Conservation (phyloP, 2,329 filamentous ascomycete species). For the Aureobasidium uvarum region DNA sequence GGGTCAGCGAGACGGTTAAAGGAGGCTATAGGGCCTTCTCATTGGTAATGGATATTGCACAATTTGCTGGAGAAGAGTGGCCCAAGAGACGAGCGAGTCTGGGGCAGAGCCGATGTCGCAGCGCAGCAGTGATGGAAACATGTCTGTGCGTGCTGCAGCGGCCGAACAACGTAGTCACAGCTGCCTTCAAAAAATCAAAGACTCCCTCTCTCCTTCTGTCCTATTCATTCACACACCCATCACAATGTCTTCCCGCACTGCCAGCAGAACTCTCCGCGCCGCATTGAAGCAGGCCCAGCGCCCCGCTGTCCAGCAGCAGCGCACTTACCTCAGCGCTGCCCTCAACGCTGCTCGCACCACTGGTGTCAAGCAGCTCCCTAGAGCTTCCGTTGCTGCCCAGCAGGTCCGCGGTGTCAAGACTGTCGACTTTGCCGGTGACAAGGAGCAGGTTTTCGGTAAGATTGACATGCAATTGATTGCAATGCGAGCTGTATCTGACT, state of each 20-base stretch:
- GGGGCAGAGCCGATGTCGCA: constrained; percentile 22
- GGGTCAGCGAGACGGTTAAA: constrained; percentile 12
- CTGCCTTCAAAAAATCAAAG: constrained; percentile 20
- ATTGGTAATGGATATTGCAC: constrained; percentile 25
- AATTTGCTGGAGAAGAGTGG: constrained; percentile 22
- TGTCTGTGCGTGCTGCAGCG: constrained; percentile 16
- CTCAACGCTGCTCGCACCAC: constrained; percentile 50
- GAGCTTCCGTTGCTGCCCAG: constrained; percentile 54
- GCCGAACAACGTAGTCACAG: constrained; percentile 20
- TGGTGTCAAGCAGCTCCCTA: constrained; percentile 44
- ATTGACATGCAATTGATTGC: constrained; percentile 24
- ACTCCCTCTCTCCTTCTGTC: constrained; percentile 14
- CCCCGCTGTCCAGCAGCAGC: constrained; percentile 51
- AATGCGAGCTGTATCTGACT: constrained; percentile 34
- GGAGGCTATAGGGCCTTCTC: neutral
- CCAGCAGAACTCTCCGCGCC: constrained; percentile 59
- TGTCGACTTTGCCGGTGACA: constrained; percentile 94
- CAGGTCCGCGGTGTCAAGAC: constrained; percentile 90
- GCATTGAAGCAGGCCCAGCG: constrained; percentile 56
- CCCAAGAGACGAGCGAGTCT: neutral
- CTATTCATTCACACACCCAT: constrained; percentile 27
- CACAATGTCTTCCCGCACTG: constrained; percentile 75
- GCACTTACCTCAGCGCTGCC: constrained; percentile 59
- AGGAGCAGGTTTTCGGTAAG: constrained; percentile 92
- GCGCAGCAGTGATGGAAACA: neutral